phyloP scores from a whole-genome alignment of 2,329 filamentous ascomycete genomes.

The Fusarium palustre region DNA sequence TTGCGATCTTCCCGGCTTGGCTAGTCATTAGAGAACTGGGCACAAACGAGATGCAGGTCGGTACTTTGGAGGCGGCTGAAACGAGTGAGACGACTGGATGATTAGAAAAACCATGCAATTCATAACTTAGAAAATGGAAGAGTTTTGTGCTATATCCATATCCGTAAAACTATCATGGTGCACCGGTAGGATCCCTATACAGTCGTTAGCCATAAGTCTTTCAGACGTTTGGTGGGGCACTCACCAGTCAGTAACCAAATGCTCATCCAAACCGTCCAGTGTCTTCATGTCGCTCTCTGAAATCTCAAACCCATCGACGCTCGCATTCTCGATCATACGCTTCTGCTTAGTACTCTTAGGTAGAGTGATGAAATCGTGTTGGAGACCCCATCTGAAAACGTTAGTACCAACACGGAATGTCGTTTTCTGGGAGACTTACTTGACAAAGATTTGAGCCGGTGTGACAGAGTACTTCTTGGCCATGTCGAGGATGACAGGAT shows the following conservation, averaged over 20 bases:
- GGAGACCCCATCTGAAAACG: conserved; percentile 74
- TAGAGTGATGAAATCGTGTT: conserved; percentile 77
- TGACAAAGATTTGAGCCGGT: conserved; percentile 78
- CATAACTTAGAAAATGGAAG: background rate
- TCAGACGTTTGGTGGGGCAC: conserved; percentile 9
- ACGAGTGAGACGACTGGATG: background rate
- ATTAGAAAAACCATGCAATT: background rate
- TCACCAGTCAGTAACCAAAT: conserved; percentile 76
- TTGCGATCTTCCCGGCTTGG: conserved; percentile 72
- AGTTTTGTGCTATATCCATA: background rate
- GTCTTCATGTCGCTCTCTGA: conserved; percentile 69
- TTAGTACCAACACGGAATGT: background rate
- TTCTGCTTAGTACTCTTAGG: conserved; percentile 76
- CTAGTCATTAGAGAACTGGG: conserved; percentile 56
- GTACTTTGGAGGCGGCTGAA: background rate
- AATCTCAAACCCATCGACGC: conserved; percentile 71
- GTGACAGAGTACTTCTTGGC: conserved; percentile 77
- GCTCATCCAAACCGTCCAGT: conserved; percentile 76
- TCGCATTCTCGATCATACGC: conserved; percentile 73
- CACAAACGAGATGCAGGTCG: background rate
- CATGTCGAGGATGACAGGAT: conserved; percentile 71
- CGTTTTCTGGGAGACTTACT: conserved; percentile 45
- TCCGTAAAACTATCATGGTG: conserved; percentile 19
- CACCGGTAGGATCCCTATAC: conserved; percentile 49
- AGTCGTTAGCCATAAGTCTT: background rate